phyloP scores from a whole-genome alignment of 2,329 filamentous ascomycete genomes.

The Corniculantispora saksenae region DNA sequence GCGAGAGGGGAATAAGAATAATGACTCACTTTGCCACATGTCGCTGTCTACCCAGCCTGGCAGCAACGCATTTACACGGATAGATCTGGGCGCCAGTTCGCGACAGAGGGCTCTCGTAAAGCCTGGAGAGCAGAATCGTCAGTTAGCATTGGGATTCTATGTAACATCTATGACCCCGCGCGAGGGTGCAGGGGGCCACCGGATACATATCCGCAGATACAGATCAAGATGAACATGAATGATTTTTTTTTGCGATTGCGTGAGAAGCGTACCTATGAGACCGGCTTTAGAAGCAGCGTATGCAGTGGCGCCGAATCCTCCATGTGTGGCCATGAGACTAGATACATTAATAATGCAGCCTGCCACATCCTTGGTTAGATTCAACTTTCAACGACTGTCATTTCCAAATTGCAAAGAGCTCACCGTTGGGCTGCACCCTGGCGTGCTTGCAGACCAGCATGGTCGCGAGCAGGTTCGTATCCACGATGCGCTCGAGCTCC shows the following conservation, averaged over 20 bases:
- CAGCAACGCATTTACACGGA: conserved; percentile 78
- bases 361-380: conserved; percentile 27
- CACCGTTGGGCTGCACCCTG: conserved; percentile 36
- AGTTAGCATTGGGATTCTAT: conserved; percentile 8
- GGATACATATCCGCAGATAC: background rate
- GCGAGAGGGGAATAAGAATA: conserved; percentile 17
- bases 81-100: conserved; percentile 59
- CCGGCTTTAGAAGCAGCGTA: conserved; percentile 84
- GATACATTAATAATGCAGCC: conserved; percentile 80
- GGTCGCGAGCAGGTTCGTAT: conserved; percentile 70
- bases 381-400: no score
- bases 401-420: no score
- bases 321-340: conserved; percentile 70
- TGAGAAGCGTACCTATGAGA: conserved; percentile 59
- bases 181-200: background rate
- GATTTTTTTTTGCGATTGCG: background rate
- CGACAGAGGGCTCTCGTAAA: conserved; percentile 67
- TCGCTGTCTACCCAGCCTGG: conserved; percentile 81
- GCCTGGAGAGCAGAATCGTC: conserved; percentile 42
- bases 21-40: conserved; percentile 69
- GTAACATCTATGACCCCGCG: background rate
- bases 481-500: conserved; percentile 59
- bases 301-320: conserved; percentile 68
- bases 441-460: conserved; percentile 60
- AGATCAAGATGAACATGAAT: conserved; percentile 10